These are phyloP conservation scores for Andrographis paniculata DNA, from an alignment of 305 asterid species.

Conservation along the genomic window DNA sequence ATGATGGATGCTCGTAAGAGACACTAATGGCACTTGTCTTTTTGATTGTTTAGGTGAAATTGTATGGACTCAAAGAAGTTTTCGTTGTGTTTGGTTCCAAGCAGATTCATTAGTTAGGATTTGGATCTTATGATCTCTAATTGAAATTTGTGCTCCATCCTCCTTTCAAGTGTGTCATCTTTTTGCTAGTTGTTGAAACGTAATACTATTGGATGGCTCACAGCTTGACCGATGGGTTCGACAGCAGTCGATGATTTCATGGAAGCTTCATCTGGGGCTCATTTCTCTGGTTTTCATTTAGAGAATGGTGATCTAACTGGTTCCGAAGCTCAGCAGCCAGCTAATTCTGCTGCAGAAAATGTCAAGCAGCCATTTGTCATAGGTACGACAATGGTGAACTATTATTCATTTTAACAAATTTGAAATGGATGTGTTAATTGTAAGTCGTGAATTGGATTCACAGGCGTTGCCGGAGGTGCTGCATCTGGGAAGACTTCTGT, in stretches of 20 bases:
- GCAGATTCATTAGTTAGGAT: too few relatives aligned
- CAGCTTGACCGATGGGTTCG: conserved; percentile 54
- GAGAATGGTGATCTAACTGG: conserved; percentile 26
- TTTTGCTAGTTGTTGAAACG: not conserved
- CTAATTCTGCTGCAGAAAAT: conserved; percentile 44
- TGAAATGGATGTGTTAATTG: conserved; percentile 14
- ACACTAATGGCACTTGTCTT: too few relatives aligned
- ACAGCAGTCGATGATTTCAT: conserved; percentile 76
- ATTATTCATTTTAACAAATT: not conserved
- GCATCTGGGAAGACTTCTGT: conserved; percentile 98
- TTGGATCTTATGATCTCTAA: too few relatives aligned
- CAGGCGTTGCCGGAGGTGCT: conserved; percentile 99
- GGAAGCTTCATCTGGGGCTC: conserved; percentile 85
- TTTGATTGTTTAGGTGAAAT: too few relatives aligned
- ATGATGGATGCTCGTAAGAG: too few relatives aligned
- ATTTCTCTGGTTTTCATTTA: conserved; percentile 87
- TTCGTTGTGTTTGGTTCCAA: too few relatives aligned
- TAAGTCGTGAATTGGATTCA: conserved; percentile 9
- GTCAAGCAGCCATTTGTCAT: conserved; percentile 81
- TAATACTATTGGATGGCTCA: conserved; percentile 13
- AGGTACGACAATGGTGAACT: conserved; percentile 32
- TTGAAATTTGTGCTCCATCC: too few relatives aligned
- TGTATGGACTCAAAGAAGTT: too few relatives aligned
- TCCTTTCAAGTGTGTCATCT: not conserved
- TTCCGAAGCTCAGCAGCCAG: conserved; percentile 37